phyloP scores from a whole-genome alignment of 139 green algal species.

The Chloropicon primus region DNA sequence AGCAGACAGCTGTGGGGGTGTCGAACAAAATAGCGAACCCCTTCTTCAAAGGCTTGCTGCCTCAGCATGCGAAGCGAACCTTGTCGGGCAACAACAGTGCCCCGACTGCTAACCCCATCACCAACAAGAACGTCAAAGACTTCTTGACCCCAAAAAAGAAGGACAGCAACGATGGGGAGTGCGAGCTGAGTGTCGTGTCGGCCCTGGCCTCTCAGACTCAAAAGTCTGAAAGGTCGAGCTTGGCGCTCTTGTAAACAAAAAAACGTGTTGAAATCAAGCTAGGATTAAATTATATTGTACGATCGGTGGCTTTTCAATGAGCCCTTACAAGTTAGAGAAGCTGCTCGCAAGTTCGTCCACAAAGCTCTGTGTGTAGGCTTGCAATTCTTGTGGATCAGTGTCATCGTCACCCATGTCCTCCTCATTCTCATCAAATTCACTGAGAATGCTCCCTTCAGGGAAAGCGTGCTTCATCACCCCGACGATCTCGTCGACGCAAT shows the following conservation, averaged over 20 bases:
- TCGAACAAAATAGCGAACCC: neutral
- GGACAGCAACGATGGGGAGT: neutral
- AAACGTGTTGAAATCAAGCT: too few relatives aligned
- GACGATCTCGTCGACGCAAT: neutral
- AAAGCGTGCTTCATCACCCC: neutral
- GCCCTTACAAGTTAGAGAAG: neutral
- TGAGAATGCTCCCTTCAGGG: neutral
- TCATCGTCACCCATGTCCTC: neutral
- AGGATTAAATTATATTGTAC: too few relatives aligned
- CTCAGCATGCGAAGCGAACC: neutral
- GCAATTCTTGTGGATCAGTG: neutral
- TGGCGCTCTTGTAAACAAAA: neutral
- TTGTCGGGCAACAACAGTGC: too few relatives aligned
- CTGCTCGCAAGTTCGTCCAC: neutral
- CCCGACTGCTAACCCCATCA: neutral
- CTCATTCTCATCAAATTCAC: neutral
- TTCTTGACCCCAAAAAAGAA: neutral
- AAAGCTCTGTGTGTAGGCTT: neutral
- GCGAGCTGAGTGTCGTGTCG: neutral
- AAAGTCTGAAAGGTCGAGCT: neutral
- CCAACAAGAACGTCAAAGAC: neutral
- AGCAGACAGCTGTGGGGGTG: neutral
- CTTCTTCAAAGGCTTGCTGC: neutral
- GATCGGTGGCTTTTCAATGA: neutral
- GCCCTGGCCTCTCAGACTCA: neutral